Evolutionary conservation across 345 rosid species (phyloP).

Genomic region (Gossypium longicalyx): DNA sequence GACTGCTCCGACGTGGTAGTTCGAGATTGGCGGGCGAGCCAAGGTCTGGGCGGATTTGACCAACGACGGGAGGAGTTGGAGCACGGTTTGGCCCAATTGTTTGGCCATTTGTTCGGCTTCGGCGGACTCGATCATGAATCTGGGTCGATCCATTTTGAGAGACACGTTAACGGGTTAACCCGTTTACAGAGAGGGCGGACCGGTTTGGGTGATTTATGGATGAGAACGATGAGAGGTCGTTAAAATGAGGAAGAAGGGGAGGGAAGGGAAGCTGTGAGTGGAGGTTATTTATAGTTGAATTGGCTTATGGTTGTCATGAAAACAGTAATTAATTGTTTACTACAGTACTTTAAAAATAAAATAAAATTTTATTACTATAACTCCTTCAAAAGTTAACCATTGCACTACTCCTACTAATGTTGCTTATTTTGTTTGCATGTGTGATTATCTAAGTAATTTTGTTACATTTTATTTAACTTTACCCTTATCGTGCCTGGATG

Average conservation of each 20-base stretch:
- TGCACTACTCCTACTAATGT: no score
- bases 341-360: not conserved
- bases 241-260: not conserved
- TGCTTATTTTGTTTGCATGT: no score
- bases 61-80: constrained; percentile 59
- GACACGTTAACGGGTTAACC: constrained; percentile 22
- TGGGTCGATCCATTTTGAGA: constrained; percentile 41
- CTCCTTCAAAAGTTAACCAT: not conserved
- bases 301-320: not conserved
- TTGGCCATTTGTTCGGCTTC: constrained; percentile 74
- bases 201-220: not conserved
- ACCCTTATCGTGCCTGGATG: no score
- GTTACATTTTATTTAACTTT: no score
- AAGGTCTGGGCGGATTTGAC: constrained; percentile 58
- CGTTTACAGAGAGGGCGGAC: constrained; percentile 10
- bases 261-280: not conserved
- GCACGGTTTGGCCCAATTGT: constrained; percentile 41
- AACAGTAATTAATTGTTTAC: constrained; percentile 3
- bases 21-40: constrained; percentile 84
- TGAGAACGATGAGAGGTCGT: not conserved
- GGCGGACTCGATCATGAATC: constrained; percentile 57
- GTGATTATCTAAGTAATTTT: no score
- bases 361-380: not conserved
- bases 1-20: constrained; percentile 72
- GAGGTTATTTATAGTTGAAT: constrained; percentile 8